These are phyloP conservation scores for Polygonum aviculare DNA, from an alignment of 148 eudicot genomes.

Conservation along the genomic window DNA sequence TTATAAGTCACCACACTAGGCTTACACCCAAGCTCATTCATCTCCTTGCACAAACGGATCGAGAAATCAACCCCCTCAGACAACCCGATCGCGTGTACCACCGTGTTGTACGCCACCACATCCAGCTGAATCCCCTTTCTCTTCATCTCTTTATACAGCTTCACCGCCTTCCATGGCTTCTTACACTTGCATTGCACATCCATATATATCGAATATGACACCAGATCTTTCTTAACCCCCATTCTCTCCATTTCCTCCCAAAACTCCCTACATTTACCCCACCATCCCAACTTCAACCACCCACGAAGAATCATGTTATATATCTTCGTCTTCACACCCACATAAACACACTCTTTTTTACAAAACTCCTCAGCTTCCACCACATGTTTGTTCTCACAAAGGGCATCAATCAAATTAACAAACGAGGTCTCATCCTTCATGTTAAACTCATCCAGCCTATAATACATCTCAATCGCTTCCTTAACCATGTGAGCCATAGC, in stretches of 20 bases:
- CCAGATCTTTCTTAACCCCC: slow-evolving; percentile 60
- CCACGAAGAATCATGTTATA: slow-evolving; percentile 84
- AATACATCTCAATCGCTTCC: slow-evolving; percentile 56
- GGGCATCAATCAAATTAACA: slow-evolving; percentile 67
- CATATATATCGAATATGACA: slow-evolving; percentile 86
- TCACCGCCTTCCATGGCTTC: slow-evolving; percentile 90
- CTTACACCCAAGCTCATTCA: slow-evolving; percentile 60
- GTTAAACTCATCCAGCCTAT: slow-evolving; percentile 38
- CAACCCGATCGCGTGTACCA: slow-evolving; percentile 57
- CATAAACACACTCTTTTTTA: slow-evolving; percentile 13
- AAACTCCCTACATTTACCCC: slow-evolving; percentile 81
- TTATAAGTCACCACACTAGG: slow-evolving; percentile 77
- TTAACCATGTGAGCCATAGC: slow-evolving; percentile 61
- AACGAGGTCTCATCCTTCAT: slow-evolving; percentile 74
- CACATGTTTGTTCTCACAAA: slow-evolving; percentile 92
- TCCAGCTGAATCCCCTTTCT: slow-evolving; percentile 70
- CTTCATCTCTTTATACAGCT: slow-evolving; percentile 81
- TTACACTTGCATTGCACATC: slow-evolving; percentile 75
- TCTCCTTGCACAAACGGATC: slow-evolving; percentile 52
- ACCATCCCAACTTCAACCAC: slow-evolving; percentile 81
- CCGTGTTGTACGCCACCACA: slow-evolving; percentile 80
- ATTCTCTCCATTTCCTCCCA: slow-evolving; percentile 88
- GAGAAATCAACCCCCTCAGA: slow-evolving; percentile 85
- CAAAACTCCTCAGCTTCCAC: slow-evolving; percentile 83
- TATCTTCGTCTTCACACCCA: slow-evolving; percentile 41